Evolutionary conservation across 2,329 filamentous ascomycete genomes (phyloP).

Genomic region (Diaporthe vexans): DNA sequence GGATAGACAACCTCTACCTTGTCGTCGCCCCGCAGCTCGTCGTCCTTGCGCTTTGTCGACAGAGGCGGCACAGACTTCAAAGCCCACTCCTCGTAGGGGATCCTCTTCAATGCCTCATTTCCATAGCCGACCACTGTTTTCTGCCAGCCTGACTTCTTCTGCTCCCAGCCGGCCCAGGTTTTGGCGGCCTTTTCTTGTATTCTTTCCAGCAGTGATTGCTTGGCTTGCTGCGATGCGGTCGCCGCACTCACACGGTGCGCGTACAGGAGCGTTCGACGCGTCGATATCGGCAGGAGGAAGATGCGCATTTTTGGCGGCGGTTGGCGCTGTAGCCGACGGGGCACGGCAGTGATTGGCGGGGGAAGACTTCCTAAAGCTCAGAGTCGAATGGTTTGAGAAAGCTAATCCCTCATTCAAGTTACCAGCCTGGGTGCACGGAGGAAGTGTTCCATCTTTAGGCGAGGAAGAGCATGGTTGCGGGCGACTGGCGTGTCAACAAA

Average conservation of each 20-base stretch:
- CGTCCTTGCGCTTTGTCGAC: conserved; percentile 73
- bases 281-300: conserved; percentile 94
- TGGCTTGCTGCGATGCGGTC: conserved; percentile 62
- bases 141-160: conserved; percentile 88
- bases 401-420: conserved; percentile 1
- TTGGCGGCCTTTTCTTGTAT: conserved; percentile 78
- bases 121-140: conserved; percentile 88
- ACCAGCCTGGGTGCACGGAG: conserved; percentile 13
- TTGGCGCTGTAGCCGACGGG: background rate
- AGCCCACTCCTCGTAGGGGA: conserved; percentile 98
- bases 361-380: background rate
- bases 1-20: conserved; percentile 85
- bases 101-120: conserved; percentile 86
- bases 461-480: conserved; percentile 7
- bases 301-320: conserved; percentile 78
- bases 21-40: conserved; percentile 73
- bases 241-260: conserved; percentile 80
- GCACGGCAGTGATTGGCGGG: conserved; percentile 3
- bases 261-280: conserved; percentile 90
- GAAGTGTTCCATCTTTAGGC: conserved; percentile 19
- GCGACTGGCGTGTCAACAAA: conserved; percentile 12
- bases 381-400: background rate
- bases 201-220: conserved; percentile 75
- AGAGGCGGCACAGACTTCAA: conserved; percentile 93
- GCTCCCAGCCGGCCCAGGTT: conserved; percentile 90